Evolutionary conservation across 495 filamentous ascomycete species (phyloP).

Genomic region (Neurospora sp.): DNA sequence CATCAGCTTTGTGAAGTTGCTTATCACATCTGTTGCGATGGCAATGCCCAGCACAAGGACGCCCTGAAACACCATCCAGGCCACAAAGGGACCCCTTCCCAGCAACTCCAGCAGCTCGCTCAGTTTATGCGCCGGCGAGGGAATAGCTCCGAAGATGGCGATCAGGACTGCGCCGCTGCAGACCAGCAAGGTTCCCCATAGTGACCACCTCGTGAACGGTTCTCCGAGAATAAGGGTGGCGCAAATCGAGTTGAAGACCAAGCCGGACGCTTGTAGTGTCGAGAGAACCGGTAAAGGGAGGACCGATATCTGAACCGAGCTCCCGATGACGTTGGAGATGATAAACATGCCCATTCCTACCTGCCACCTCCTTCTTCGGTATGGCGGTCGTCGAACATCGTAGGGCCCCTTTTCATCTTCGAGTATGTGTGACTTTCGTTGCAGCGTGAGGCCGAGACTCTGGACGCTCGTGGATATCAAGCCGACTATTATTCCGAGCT

Average conservation of each 20-base stretch:
- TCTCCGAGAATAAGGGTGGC: constrained; percentile 89
- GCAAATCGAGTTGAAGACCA: constrained; percentile 98
- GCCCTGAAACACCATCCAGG: constrained; percentile 79
- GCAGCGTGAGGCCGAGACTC: constrained; percentile 90
- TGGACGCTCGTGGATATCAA: constrained; percentile 88
- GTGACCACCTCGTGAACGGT: constrained; percentile 85
- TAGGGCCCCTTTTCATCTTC: constrained; percentile 87
- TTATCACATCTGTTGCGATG: constrained; percentile 48
- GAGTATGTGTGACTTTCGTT: constrained; percentile 95
- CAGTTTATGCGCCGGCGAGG: constrained; percentile 87
- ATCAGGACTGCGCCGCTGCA: constrained; percentile 80
- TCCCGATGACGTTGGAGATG: constrained; percentile 84
- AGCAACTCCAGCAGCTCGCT: constrained; percentile 72
- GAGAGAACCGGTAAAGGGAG: constrained; percentile 91
- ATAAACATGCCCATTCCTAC: constrained; percentile 97
- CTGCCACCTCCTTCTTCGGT: constrained; percentile 92
- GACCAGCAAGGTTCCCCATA: constrained; percentile 81
- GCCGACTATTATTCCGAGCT: constrained; percentile 90
- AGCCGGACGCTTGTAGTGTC: constrained; percentile 87
- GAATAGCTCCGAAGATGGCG: constrained; percentile 85
- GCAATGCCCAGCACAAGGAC: constrained; percentile 62
- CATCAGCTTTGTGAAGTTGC: constrained; percentile 35
- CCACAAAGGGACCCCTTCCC: constrained; percentile 62
- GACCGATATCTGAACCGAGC: constrained; percentile 95
- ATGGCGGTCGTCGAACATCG: constrained; percentile 72